Evolutionary conservation across 345 rosid species (phyloP), one percentile per base, ranked within the genome.

Genomic region (Adansonia digitata): DNA sequence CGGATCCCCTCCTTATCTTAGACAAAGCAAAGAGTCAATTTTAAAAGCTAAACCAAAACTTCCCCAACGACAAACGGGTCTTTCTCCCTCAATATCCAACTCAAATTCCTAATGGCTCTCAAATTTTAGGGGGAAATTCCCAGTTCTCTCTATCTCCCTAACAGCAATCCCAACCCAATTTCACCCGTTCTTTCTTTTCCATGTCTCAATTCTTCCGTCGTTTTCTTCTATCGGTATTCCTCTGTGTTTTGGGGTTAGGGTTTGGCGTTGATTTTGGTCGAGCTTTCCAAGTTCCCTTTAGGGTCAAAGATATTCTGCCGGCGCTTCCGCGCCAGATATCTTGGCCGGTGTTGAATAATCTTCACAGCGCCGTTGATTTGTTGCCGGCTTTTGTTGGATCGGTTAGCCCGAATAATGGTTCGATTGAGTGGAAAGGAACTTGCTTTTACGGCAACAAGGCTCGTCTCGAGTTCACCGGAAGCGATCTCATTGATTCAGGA

Each of bases 371-470:
- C n/a, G 94, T 91, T 64, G 98, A 92, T 83, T 79, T 94, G 84
- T 49, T 94, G 78, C 99, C 98, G n/a, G 87, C 83, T 65, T 94
- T 82, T 63, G 85, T 94, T 39, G 99, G 97, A 5, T 86, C 99
- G 9, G 87, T 93, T 59, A 66, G 89, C 68, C 91, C 97, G 0
- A 46, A 61, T 31, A 91, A 89, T 51, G 86, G 81, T 31, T 83
- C 99, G 34, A 63, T 90, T 59, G 80, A 80, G 65, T 93, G 99
- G 98, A 91, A 91, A 82, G 97, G 98, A 24, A 88, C 97, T 77
- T 94, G 99, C 94, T 94, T 94, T 82, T 74, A 80, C 35, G 93
- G 85, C 2, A 94, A 95, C 87, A 81, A 89, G 61, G 99, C 98
- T 63, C 82, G 84, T 3, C 87, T 95, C 27, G 93, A 90, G 63